phyloP scores from a whole-genome alignment of 2,329 filamentous ascomycete genomes.

The Cercospora citrullina region DNA sequence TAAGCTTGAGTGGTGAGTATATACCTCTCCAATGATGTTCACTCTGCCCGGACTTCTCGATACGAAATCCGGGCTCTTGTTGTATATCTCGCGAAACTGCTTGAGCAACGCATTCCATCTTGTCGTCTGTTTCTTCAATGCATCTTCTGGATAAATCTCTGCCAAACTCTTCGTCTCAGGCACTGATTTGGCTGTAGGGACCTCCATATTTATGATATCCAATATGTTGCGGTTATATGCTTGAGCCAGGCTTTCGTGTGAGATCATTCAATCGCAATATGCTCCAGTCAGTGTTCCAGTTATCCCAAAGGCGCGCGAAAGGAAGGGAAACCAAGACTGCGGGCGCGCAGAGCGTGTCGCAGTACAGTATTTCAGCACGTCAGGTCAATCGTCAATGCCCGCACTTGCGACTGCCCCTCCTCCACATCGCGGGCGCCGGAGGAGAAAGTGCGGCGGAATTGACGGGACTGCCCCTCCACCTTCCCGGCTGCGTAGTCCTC shows the following conservation, averaged over 20 bases:
- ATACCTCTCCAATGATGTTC: constrained; percentile 89
- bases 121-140: constrained; percentile 64
- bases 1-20: background rate
- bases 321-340: background rate
- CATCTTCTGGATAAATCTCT: constrained; percentile 80
- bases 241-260: background rate
- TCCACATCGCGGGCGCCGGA: constrained; percentile 1
- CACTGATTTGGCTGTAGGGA: constrained; percentile 47
- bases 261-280: background rate
- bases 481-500: background rate
- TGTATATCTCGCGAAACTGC: constrained; percentile 70
- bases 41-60: constrained; percentile 90
- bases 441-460: constrained; percentile 2
- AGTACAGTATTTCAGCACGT: constrained; percentile 1
- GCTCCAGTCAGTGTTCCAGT: background rate
- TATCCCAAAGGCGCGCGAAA: background rate
- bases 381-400: constrained; percentile 1
- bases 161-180: constrained; percentile 72
- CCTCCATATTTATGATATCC: background rate
- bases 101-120: constrained; percentile 75
- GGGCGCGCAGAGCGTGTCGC: background rate
- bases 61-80: constrained; percentile 72
- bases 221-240: background rate
- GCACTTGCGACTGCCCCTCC: constrained; percentile 2
- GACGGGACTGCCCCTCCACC: constrained; percentile 1